Conservation (phyloP, 1,284 basidiomycete genomes). For the Apiotrichum siamense region DNA sequence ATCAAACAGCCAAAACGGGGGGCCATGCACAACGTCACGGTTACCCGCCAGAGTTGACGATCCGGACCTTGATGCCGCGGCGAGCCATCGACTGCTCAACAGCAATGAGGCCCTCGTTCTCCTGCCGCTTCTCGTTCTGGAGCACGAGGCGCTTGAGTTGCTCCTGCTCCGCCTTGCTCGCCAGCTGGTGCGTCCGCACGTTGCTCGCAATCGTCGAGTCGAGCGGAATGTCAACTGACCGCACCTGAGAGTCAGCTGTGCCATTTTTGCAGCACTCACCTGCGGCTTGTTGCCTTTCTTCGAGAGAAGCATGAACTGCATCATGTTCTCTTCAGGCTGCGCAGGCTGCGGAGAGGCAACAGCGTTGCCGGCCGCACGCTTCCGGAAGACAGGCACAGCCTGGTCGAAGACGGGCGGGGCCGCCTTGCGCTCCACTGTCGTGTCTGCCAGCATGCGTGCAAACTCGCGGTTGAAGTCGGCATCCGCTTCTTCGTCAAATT, state of each 20-base stretch:
- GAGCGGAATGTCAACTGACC: conserved; percentile 76
- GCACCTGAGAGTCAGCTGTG: conserved; percentile 53
- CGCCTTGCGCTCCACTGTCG: conserved; percentile 71
- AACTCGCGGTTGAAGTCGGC: conserved; percentile 93
- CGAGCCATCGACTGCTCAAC: conserved; percentile 33
- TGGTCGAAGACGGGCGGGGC: conserved; percentile 78
- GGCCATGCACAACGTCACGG: no score
- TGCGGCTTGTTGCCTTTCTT: conserved; percentile 92
- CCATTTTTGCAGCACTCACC: conserved; percentile 50
- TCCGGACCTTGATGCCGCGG: conserved; percentile 36
- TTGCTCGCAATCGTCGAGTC: conserved; percentile 81
- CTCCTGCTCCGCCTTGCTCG: conserved; percentile 90
- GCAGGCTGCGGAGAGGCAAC: background rate
- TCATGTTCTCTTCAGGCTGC: conserved; percentile 46
- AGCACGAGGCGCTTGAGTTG: conserved; percentile 80
- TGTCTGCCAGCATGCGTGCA: conserved; percentile 87
- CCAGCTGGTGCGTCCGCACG: conserved; percentile 78
- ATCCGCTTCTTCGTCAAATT: conserved; percentile 67
- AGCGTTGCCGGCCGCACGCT: conserved; percentile 55
- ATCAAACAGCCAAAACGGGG: no score
- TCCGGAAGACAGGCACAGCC: conserved; percentile 61
- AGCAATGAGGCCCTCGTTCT: conserved; percentile 15
- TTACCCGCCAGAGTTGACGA: conserved; percentile 19
- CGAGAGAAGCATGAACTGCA: conserved; percentile 91
- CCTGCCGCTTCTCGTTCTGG: conserved; percentile 50